These are phyloP conservation scores for Teratosphaeria viscida DNA, from an alignment of 2,329 filamentous ascomycete species.

Conservation along the genomic window DNA sequence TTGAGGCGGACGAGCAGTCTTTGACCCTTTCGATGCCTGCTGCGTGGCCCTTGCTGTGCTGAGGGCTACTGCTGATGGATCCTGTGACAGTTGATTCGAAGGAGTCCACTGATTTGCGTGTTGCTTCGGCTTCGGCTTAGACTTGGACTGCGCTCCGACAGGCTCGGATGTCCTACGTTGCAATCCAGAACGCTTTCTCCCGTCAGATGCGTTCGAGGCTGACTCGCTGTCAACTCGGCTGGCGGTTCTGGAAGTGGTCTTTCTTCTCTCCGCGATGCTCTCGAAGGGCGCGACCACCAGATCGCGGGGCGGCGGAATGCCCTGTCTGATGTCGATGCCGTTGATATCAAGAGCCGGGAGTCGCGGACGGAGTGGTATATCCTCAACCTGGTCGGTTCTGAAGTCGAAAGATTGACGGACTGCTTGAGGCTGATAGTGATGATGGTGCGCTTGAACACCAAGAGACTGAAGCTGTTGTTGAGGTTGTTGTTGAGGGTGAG, in stretches of 20 bases:
- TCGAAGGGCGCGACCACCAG: neutral
- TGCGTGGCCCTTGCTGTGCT: neutral
- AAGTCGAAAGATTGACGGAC: neutral
- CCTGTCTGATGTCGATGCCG: neutral
- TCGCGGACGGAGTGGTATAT: neutral
- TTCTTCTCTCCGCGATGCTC: neutral
- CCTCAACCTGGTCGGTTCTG: neutral
- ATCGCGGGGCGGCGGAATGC: neutral
- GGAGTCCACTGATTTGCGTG: neutral
- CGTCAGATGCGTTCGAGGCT: neutral
- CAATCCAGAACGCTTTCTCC: neutral
- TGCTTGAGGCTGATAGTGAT: neutral
- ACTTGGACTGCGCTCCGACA: neutral
- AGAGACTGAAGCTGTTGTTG: neutral
- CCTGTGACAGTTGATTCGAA: neutral
- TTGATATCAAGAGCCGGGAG: neutral
- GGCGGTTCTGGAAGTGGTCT: neutral
- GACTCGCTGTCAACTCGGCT: neutral
- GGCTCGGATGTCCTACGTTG: neutral
- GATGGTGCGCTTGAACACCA: neutral
- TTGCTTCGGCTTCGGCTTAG: neutral
- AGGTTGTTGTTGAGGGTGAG: neutral
- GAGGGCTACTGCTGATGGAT: neutral
- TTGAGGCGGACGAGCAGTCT: neutral
- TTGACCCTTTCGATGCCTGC: neutral